Conservation (phyloP, 2,329 filamentous ascomycete species). For the Xylariaceae sp. region DNA sequence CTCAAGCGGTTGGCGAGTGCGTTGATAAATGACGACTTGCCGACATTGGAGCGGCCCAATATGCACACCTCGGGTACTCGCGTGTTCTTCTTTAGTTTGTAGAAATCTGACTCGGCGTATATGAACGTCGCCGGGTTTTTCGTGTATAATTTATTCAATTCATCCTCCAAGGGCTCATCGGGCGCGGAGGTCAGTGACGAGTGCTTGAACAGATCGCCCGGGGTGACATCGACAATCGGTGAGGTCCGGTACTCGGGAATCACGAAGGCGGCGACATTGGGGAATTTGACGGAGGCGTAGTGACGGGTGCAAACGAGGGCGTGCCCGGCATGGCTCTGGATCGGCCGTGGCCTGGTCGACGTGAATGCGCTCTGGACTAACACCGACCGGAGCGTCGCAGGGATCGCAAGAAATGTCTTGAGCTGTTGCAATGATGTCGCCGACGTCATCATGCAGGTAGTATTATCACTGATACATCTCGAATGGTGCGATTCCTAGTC, state of each 20-base stretch:
- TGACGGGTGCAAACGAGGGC: slow-evolving; percentile 11
- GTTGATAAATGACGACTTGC: slow-evolving; percentile 86
- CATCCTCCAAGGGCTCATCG: slow-evolving; percentile 24
- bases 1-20: slow-evolving; percentile 61
- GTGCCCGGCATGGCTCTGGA: slow-evolving; percentile 1
- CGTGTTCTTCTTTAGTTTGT: slow-evolving; percentile 47
- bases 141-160: slow-evolving; percentile 26
- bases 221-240: slow-evolving; percentile 26
- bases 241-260: slow-evolving; percentile 27
- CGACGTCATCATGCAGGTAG: slow-evolving; percentile 16
- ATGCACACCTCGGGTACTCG: slow-evolving; percentile 62
- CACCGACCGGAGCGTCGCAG: slow-evolving; percentile 25
- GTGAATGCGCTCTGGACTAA: slow-evolving; percentile 18
- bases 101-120: slow-evolving; percentile 34
- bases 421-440: slow-evolving; percentile 14
- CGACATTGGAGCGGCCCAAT: slow-evolving; percentile 82
- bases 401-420: slow-evolving; percentile 27
- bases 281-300: slow-evolving; percentile 14
- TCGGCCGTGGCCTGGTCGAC: slow-evolving; percentile 9
- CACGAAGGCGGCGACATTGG: slow-evolving; percentile 27
- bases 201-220: slow-evolving; percentile 31
- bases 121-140: slow-evolving; percentile 26
- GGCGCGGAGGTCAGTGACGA: slow-evolving; percentile 21
- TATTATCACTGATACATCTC: slow-evolving; percentile 4
- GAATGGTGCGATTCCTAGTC: not conserved